Conservation (phyloP, 169 alveolate genomes). For the Cryptosporidium ubiquitum region DNA sequence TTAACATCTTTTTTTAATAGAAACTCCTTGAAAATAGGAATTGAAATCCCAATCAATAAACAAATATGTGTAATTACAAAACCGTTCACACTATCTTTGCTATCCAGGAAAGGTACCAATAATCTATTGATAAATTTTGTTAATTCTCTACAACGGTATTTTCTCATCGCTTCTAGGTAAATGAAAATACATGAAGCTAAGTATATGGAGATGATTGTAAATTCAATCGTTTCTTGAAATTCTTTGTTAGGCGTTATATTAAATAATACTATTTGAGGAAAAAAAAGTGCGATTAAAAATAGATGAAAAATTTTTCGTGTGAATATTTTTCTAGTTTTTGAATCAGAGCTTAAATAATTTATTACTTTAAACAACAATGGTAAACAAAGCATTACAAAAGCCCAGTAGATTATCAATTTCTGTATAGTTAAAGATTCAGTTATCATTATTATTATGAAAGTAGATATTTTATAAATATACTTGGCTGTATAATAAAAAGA, state of each 20-base stretch:
- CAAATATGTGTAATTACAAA: slow-evolving; percentile 44
- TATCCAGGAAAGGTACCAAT: slow-evolving; percentile 50
- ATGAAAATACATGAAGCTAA: neutral
- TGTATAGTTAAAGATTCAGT: neutral
- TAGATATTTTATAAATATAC: neutral
- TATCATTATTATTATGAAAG: slow-evolving; percentile 2
- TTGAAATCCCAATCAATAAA: slow-evolving; percentile 51
- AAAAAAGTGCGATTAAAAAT: slow-evolving; percentile 10
- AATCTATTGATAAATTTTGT: slow-evolving; percentile 1
- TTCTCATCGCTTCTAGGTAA: slow-evolving; percentile 28
- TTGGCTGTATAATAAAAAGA: neutral
- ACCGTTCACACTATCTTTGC: slow-evolving; percentile 41
- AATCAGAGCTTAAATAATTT: neutral
- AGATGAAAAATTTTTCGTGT: slow-evolving; percentile 42
- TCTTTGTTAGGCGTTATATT: neutral
- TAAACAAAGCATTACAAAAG: neutral
- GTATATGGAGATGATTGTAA: slow-evolving; percentile 26
- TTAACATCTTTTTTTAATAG: neutral
- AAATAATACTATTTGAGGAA: slow-evolving; percentile 34
- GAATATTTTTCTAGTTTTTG: neutral
- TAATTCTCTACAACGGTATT: slow-evolving; percentile 3
- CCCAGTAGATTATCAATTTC: slow-evolving; percentile 29
- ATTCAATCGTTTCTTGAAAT: neutral
- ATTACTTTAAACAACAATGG: neutral
- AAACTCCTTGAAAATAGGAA: slow-evolving; percentile 48